phyloP scores from a whole-genome alignment of 495 filamentous ascomycete genomes.

The Podospora pseudocomata region DNA sequence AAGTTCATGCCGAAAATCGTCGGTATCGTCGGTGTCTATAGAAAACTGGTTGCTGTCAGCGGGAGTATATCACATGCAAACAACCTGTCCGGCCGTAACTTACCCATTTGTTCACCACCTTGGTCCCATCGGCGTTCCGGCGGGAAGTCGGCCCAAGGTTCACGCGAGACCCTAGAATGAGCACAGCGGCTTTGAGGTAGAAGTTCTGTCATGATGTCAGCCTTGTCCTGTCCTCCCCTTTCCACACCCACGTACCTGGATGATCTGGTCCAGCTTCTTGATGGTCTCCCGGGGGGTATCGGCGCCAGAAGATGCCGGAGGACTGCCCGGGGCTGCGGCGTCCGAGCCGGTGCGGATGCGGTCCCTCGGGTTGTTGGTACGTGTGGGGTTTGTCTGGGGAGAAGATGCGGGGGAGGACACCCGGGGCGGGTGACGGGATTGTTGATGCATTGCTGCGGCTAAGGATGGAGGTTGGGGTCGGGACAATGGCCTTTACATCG shows the following conservation, averaged over 20 bases:
- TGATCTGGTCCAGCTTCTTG: slow-evolving; percentile 81
- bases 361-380: slow-evolving; percentile 71
- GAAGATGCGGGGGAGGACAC: slow-evolving; percentile 64
- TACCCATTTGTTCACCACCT: slow-evolving; percentile 91
- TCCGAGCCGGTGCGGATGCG: slow-evolving; percentile 39
- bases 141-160: slow-evolving; percentile 58
- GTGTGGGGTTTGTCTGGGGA: slow-evolving; percentile 60
- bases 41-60: slow-evolving; percentile 64
- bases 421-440: slow-evolving; percentile 65
- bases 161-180: slow-evolving; percentile 77
- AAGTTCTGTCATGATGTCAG: slow-evolving; percentile 63
- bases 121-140: slow-evolving; percentile 46
- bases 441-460: slow-evolving; percentile 68
- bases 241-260: slow-evolving; percentile 60
- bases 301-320: slow-evolving; percentile 37
- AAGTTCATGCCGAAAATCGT: slow-evolving; percentile 75
- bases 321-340: slow-evolving; percentile 35
- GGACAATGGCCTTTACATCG: slow-evolving; percentile 22
- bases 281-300: slow-evolving; percentile 55
- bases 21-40: slow-evolving; percentile 87
- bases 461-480: slow-evolving; percentile 11
- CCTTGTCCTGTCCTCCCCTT: slow-evolving; percentile 1
- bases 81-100: slow-evolving; percentile 24
- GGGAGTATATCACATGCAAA: too few relatives aligned
- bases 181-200: slow-evolving; percentile 80